Conservation (phyloP, 306 rosid species). For the Rubus idaeus region DNA sequence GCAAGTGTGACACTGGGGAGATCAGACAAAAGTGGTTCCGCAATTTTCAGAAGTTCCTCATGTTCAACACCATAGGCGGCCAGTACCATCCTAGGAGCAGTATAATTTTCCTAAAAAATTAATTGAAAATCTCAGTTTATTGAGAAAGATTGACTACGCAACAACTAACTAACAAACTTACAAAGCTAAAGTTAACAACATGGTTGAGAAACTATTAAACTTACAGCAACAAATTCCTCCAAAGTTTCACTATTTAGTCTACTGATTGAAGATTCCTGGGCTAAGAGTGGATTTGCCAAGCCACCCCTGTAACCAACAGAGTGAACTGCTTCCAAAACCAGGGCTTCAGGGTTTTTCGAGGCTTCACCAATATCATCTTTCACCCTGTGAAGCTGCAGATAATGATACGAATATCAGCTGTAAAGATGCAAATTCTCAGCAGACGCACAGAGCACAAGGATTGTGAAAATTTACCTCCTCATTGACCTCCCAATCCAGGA, state of each 20-base stretch:
- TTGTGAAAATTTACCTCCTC: slow-evolving; percentile 62
- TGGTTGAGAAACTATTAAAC: slow-evolving; percentile 27
- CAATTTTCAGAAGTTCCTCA: slow-evolving; percentile 70
- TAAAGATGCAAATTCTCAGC: neutral
- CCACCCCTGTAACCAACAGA: slow-evolving; percentile 88
- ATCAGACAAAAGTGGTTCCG: slow-evolving; percentile 88
- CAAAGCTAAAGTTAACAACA: neutral
- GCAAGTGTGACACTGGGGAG: slow-evolving; percentile 58
- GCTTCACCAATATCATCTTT: slow-evolving; percentile 77
- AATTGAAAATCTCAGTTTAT: slow-evolving; percentile 27
- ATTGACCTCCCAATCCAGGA: slow-evolving; percentile 94
- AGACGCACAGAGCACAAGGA: neutral
- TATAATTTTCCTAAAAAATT: slow-evolving; percentile 73
- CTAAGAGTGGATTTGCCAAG: slow-evolving; percentile 82
- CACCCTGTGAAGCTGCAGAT: slow-evolving; percentile 65
- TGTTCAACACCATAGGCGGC: slow-evolving; percentile 97
- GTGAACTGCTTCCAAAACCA: slow-evolving; percentile 85
- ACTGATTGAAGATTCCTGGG: slow-evolving; percentile 61
- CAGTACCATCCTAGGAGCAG: slow-evolving; percentile 78
- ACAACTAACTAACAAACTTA: slow-evolving; percentile 9
- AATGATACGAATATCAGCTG: slow-evolving; percentile 5
- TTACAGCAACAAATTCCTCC: slow-evolving; percentile 89
- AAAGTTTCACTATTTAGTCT: slow-evolving; percentile 58
- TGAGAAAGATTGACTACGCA: slow-evolving; percentile 1
- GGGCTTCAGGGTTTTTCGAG: slow-evolving; percentile 75